phyloP scores from a whole-genome alignment of 2,329 filamentous ascomycete genomes.

The Alternaria arbusti region DNA sequence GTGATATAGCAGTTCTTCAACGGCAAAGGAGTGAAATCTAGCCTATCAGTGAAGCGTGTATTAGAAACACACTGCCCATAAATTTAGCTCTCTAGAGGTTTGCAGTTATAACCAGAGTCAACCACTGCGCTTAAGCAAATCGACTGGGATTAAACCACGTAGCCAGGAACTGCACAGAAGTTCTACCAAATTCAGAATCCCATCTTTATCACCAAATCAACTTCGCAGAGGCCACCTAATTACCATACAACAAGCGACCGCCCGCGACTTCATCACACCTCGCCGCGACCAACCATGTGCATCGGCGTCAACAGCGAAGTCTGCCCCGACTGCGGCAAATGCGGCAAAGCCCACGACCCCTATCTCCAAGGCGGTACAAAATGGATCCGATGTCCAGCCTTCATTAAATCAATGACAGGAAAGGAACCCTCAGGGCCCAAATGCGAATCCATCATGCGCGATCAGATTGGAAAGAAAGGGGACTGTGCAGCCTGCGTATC shows the following conservation, averaged over 20 bases:
- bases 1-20: not conserved
- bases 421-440: not conserved
- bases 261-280: not conserved
- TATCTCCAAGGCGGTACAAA: not conserved
- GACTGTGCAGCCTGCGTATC: not conserved
- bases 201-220: not conserved
- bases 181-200: not conserved
- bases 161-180: not conserved
- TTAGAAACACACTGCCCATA: not conserved
- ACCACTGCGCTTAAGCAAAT: not conserved
- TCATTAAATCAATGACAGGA: not conserved
- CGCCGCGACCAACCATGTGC: not conserved
- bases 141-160: not conserved
- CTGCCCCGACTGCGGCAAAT: not conserved
- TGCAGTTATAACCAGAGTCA: not conserved
- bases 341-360: not conserved
- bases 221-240: not conserved
- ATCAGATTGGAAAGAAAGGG: not conserved
- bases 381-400: not conserved
- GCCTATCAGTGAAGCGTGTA: not conserved
- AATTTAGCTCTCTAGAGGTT: not conserved
- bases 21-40: not conserved
- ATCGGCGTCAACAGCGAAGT: not conserved
- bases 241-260: fast-evolving
- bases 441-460: not conserved